Evolutionary conservation across 495 filamentous ascomycete species (phyloP), one percentile per base, ranked within the genome.

Genomic region (Penicillium steckii): DNA sequence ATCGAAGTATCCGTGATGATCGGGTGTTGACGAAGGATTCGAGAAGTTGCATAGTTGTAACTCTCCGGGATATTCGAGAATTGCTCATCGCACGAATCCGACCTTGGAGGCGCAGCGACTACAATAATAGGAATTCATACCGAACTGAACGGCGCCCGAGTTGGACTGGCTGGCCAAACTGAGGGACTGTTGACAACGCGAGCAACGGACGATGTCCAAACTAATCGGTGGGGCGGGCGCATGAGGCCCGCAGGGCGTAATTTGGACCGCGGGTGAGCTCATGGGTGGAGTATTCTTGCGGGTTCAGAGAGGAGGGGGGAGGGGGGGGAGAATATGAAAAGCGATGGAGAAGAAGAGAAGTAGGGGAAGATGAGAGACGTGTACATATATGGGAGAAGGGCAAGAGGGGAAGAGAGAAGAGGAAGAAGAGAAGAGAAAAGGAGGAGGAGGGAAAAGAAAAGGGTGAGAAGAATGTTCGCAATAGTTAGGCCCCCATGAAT

Each of bases 121-220:
- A 71, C 87, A 91, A 64, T 91, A 91, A 67, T 89, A 91, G 46
- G 87, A 85, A 59, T 89, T 90, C 72, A 85, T 85, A 23, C 85
- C 85, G 56, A 89, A 86, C 44, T 81, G 80, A 6, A 91, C 82
- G 65, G 84, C 85, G 15, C 81, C 83, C 35, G 73, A 62, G n/a
- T 68, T 64, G 7, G 68, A 61, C 6, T 64, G 62, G 23, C 62
- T 57, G 12, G 71, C 68, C 12, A 78, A 44, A 41, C 72, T 76
- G 59, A 80, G 68, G 3, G 74, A 74, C 52, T 73, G 70, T 56
- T 79, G 74, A 51, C 77, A 80, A 0, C 76, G 62, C 10, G 75
- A 80, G 55, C 77, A 80, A 19, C 75, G 73, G 49, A 75, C 71
- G 46, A 76, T 70, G 32, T 76, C 72, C 56, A 69, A 61, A 13